Evolutionary conservation across 2,329 filamentous ascomycete genomes (phyloP), one percentile per base, ranked within the genome.

Genomic region (Pseudopithomyces maydicus): DNA sequence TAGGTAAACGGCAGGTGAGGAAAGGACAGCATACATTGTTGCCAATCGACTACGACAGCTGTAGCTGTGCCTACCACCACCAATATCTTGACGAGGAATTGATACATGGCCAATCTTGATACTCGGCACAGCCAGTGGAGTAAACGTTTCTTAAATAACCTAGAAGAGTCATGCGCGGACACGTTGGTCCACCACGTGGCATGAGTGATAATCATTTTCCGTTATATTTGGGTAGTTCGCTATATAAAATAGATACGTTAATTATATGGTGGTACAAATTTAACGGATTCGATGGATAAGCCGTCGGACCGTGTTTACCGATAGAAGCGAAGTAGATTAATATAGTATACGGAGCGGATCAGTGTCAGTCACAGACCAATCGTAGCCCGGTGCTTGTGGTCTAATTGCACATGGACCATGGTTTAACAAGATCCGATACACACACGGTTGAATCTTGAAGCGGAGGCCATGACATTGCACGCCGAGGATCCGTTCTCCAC

Each of bases 231-330:
- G n/a, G n/a, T n/a, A n/a, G n/a, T n/a, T n/a, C n/a, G n/a, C n/a
- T n/a, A n/a, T 20, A 32, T 19, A 45, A 5, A 19, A 41, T 26
- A 41, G 14, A 43, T 44, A 44, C 11, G 15, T 23, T 46, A 50
- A 46, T 49, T 61, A 68, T 65, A 63, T 70, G 66, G 66, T 55
- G 60, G 52, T 50, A 41, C 36, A 54, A 54, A 61, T 53, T 58
- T 58, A 54, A 51, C 54, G 46, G 56, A 52, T 20, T 47, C 45
- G 56, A 59, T 58, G 54, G 61, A 62, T 55, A 63, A 63, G 55
- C 62, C 64, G 58, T 59, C 71, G 71, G 71, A 64, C 70, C 71
- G 71, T 59, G 54, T 57, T 58, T 54, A 56, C 68, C 69, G 69
- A 55, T 56, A 60, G 63, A 63, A 62, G 52, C 58, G 58, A 57